Evolutionary conservation across 2,329 filamentous ascomycete genomes (phyloP).

Genomic region (Xylariaceae sp.): DNA sequence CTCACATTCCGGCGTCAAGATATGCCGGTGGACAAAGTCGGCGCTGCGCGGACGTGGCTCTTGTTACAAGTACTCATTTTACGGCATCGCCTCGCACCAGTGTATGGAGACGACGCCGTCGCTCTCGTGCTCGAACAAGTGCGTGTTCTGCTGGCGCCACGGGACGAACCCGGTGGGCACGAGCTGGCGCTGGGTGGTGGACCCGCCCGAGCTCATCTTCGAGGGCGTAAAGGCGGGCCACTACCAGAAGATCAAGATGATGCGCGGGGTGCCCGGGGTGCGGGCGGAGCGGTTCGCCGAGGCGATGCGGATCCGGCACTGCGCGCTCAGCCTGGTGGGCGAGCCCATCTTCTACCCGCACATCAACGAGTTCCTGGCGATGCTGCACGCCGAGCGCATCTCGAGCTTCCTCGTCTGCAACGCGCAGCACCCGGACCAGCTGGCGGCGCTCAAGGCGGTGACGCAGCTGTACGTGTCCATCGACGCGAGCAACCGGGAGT

Average conservation of each 20-base stretch:
- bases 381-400: constrained; percentile 82
- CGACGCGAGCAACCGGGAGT: constrained; percentile 86
- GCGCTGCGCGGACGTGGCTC: constrained; percentile 87
- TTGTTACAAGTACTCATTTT: constrained; percentile 97
- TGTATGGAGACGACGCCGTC: constrained; percentile 99
- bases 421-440: constrained; percentile 88
- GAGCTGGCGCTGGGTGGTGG: constrained; percentile 93
- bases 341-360: constrained; percentile 99
- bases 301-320: constrained; percentile 89
- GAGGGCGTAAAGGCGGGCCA: constrained; percentile 84
- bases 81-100: constrained; percentile 91
- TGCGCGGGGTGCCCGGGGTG: constrained; percentile 89
- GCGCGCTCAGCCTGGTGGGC: constrained; percentile 84
- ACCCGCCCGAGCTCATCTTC: constrained; percentile 85
- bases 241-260: constrained; percentile 97
- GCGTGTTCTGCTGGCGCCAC: constrained; percentile 98
- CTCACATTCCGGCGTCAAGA: constrained; percentile 93
- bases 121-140: constrained; percentile 95
- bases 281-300: constrained; percentile 87
- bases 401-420: constrained; percentile 96
- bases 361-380: constrained; percentile 83
- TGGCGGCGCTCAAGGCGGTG: constrained; percentile 74
- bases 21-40: constrained; percentile 98
- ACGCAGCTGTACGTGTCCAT: constrained; percentile 97
- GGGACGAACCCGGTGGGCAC: constrained; percentile 96